These are phyloP conservation scores for Apiospora rasikravindrae DNA, from an alignment of 2,329 filamentous ascomycete genomes.

Conservation along the genomic window DNA sequence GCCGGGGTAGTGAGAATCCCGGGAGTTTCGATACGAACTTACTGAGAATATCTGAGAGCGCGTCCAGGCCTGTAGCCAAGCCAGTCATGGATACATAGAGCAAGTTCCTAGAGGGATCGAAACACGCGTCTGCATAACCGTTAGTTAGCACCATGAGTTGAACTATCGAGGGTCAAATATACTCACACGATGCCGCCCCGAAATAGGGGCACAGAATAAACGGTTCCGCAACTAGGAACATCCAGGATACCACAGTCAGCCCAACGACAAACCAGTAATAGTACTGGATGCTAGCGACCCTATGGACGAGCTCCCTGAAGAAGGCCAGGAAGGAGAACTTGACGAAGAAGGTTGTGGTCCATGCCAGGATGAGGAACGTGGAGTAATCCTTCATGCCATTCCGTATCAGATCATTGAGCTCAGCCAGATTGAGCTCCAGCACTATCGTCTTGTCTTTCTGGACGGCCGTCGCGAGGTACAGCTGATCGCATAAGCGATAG, in stretches of 20 bases:
- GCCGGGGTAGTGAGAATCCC: background rate
- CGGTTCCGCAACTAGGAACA: constrained; percentile 28
- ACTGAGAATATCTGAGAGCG: constrained; percentile 30
- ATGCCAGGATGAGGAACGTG: constrained; percentile 28
- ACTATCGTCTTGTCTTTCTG: background rate
- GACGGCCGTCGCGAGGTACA: constrained; percentile 4
- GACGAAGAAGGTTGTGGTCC: constrained; percentile 30
- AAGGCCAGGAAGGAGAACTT: constrained; percentile 32
- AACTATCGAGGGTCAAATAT: background rate
- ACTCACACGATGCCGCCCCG: constrained; percentile 27
- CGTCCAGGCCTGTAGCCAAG: constrained; percentile 29
- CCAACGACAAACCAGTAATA: constrained; percentile 31
- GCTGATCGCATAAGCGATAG: background rate
- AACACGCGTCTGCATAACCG: constrained; percentile 25
- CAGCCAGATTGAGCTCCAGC: background rate
- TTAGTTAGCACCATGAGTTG: background rate
- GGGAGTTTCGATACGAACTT: background rate
- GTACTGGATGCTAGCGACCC: constrained; percentile 28
- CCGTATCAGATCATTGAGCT: background rate
- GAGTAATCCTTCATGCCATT: background rate
- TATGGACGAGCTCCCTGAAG: constrained; percentile 28
- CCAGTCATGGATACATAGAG: constrained; percentile 27
- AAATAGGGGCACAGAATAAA: constrained; percentile 32
- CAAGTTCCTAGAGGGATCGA: constrained; percentile 3
- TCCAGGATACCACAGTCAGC: constrained; percentile 27